A percentile compares a stretch with the other conserved stretches of the same genome.
phyloP scores from a whole-genome alignment of 208 protist genomes.

The Giardia muris region DNA sequence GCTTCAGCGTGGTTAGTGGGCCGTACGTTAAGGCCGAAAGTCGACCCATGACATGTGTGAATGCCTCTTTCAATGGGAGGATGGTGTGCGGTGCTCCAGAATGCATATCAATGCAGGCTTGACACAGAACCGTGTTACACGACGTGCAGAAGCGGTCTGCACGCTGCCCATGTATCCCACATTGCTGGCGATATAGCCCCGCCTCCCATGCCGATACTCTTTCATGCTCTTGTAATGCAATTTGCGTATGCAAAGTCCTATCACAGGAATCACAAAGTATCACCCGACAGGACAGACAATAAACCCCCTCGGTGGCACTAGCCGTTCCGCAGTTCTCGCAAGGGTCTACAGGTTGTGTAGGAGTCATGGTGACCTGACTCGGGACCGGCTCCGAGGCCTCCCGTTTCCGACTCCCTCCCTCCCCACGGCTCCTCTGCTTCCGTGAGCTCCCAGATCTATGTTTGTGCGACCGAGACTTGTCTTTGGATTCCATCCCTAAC shows the following conservation, averaged over 20 bases:
- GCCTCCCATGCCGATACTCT: background rate
- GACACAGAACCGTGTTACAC: background rate
- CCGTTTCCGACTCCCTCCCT: background rate
- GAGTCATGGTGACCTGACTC: too few relatives aligned
- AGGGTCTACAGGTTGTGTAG: background rate
- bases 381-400: background rate
- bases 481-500: too few relatives aligned
- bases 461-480: too few relatives aligned
- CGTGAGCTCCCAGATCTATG: too few relatives aligned
- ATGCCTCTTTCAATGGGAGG: background rate
- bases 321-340: background rate
- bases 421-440: too few relatives aligned
- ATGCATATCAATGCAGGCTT: background rate
- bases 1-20: background rate
- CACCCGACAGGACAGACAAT: background rate
- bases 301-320: background rate
- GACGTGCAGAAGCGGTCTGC: background rate
- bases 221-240: background rate
- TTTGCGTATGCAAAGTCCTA: background rate
- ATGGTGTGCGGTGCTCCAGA: background rate
- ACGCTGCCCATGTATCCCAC: background rate
- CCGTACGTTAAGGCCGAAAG: background rate
- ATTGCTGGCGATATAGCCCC: background rate
- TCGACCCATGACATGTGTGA: background rate
- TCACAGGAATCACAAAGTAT: background rate